A percentile compares a stretch with the other conserved stretches of the same genome.
phyloP scores from a whole-genome alignment of 768 basidiomycete genomes.

The Lactarius indigo region DNA sequence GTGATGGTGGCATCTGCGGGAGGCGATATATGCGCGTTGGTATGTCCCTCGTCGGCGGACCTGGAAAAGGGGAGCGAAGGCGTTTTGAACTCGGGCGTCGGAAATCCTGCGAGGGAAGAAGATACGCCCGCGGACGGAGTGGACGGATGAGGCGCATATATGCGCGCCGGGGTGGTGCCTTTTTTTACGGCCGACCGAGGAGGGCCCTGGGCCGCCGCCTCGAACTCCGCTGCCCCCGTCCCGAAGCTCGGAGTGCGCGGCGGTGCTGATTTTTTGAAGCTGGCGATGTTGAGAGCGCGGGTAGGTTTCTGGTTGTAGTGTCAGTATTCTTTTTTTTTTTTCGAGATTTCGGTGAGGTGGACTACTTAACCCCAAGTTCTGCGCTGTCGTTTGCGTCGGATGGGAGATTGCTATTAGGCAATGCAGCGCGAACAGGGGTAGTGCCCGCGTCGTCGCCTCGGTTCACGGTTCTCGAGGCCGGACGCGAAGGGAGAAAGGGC shows the following conservation, averaged over 20 bases:
- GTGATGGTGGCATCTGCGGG: background rate
- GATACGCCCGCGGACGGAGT: constrained; percentile 1
- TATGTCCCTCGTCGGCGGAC: background rate
- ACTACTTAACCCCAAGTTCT: background rate
- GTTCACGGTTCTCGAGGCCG: constrained; percentile 12
- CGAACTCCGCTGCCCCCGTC: background rate
- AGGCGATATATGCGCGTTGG: background rate
- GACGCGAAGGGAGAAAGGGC: constrained; percentile 20
- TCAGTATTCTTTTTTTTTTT: background rate
- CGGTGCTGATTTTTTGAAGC: constrained; percentile 8
- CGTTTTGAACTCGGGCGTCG: constrained; percentile 12
- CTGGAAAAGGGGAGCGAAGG: constrained; percentile 16
- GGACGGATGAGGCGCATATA: constrained; percentile 22
- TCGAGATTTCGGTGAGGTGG: background rate
- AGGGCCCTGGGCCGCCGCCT: background rate
- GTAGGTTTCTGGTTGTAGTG: background rate
- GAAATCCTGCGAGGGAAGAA: background rate
- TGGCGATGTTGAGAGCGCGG: constrained; percentile 14
- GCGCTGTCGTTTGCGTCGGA: background rate
- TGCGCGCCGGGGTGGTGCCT: constrained; percentile 11
- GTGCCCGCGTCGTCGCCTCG: background rate
- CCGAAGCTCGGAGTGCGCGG: background rate
- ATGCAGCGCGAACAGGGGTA: background rate
- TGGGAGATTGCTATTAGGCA: background rate
- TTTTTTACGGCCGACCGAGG: background rate